Evolutionary conservation across 1,284 basidiomycete species (phyloP), one percentile per base, ranked within the genome.

Genomic region (Meripilus lineatus): DNA sequence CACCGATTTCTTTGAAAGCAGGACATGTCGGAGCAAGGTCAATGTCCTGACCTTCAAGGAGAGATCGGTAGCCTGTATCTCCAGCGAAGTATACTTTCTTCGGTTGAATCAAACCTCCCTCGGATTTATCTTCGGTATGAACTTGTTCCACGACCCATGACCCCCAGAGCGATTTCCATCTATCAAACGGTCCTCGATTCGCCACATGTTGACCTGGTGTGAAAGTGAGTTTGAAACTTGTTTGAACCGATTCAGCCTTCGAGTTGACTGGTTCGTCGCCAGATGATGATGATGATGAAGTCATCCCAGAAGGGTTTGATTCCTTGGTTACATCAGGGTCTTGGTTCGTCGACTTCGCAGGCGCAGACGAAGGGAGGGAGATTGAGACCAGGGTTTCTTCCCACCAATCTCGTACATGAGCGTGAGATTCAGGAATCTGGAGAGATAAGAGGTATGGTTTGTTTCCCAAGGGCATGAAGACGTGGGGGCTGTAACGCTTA

Each of bases 321-420:
- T 30, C 28, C 10, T 10, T 30, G 28, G 10, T 30, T 30, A 8
- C 8, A 8, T 30, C n/a, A n/a, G 8, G 28, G 28, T 10, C 8
- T 30, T 30, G 28, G 28, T 30, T 30, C n/a, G n/a, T n/a, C 10
- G 28, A 10, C 28, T 8, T 10, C 28, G 28, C n/a, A 10, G 10
- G n/a, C 8, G 28, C 8, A 30, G n/a, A 10, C 28, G 28, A 30
- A 30, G 59, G 55, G 44, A 71, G 51, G 7, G 63, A 55, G 35
- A 73, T 57, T n/a, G 64, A 54, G 38, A 77, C 50, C 18, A 66
- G 59, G 23, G 68, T 62, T 14, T 66, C 62, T 15, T 82, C 76
- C 80, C 84, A 86, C 84, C 84, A 89, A 61, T 88, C 84, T 48
- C 84, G 65, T 54, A 75, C 74, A 48, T 80, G 74, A 14, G 77